phyloP scores from a whole-genome alignment of 805 yeast genomes.

The Metschnikowia gruessii region DNA sequence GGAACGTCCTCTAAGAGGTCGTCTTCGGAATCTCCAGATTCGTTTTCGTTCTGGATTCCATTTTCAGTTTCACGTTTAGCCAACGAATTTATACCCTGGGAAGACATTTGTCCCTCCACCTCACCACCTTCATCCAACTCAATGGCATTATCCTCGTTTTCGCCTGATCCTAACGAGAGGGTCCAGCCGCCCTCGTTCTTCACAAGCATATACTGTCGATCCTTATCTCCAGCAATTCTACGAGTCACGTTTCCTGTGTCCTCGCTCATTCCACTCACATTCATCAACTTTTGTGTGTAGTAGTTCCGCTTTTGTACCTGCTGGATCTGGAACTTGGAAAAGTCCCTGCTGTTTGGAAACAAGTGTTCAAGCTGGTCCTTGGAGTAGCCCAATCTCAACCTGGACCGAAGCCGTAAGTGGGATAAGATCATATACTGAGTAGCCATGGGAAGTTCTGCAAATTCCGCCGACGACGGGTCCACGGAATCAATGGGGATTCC shows the following conservation, averaged over 20 bases:
- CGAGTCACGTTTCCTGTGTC: conserved; percentile 43
- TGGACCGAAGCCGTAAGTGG: conserved; percentile 74
- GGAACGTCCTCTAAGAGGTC: conserved; percentile 27
- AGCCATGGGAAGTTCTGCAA: conserved; percentile 70
- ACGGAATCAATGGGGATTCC: conserved; percentile 68
- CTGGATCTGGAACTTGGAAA: conserved; percentile 87
- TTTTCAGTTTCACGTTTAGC: too few species aligned
- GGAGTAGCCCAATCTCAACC: conserved; percentile 92
- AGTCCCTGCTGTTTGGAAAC: conserved; percentile 85
- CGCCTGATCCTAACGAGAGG: conserved; percentile 48
- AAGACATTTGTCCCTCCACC: conserved; percentile 2
- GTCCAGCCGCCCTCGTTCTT: conserved; percentile 85
- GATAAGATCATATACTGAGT: conserved; percentile 88
- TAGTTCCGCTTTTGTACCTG: conserved; percentile 91
- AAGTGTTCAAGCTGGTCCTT: conserved; percentile 80
- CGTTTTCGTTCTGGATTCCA: neutral
- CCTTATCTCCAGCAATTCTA: conserved; percentile 81
- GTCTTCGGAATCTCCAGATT: conserved; percentile 18
- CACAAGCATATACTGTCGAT: conserved; percentile 68
- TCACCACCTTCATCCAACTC: conserved; percentile 44
- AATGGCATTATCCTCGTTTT: conserved; percentile 46
- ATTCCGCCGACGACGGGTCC: conserved; percentile 81
- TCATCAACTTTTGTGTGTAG: conserved; percentile 83
- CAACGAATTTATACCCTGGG: too few species aligned
- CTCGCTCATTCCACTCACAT: conserved; percentile 74